Conservation (phyloP, 495 filamentous ascomycete genomes). For the Trichoderma erinaceum region DNA sequence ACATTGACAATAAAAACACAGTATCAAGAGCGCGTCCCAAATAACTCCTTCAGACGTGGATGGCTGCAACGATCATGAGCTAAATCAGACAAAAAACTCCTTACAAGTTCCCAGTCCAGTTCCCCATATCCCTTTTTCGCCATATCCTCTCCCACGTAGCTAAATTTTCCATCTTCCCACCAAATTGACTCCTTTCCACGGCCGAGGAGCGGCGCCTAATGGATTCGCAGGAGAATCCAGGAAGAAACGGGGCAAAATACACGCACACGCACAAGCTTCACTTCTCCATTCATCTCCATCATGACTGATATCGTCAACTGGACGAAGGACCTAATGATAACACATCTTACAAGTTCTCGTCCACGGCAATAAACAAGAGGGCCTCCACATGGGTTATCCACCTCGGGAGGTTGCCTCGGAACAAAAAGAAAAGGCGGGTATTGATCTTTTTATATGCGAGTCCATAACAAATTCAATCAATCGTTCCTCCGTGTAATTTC, state of each 20-base stretch:
- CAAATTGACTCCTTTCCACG: not conserved
- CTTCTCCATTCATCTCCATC: not conserved
- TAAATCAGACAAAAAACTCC: not conserved
- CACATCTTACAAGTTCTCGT: constrained; percentile 8
- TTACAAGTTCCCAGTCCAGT: not conserved
- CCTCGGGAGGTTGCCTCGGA: not conserved
- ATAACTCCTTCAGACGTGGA: not conserved
- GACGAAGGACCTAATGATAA: not conserved
- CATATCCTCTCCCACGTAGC: too few species aligned
- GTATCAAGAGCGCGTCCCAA: not conserved
- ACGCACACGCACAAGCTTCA: not conserved
- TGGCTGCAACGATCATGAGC: not conserved
- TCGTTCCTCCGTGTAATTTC: constrained; percentile 7
- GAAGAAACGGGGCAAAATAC: not conserved
- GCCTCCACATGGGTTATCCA: not conserved
- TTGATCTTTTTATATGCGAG: constrained; percentile 12
- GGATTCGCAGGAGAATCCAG: not conserved
- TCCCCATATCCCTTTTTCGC: not conserved
- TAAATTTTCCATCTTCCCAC: not conserved
- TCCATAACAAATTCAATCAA: constrained; percentile 14
- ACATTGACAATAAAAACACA: not conserved
- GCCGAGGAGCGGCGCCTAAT: not conserved
- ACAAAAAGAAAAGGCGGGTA: constrained; percentile 2
- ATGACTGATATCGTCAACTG: not conserved
- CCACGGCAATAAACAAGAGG: constrained; percentile 3